A percentile compares a stretch with the other conserved stretches of the same genome.
phyloP scores from a whole-genome alignment of 768 basidiomycete genomes.

The Collybia sordida region DNA sequence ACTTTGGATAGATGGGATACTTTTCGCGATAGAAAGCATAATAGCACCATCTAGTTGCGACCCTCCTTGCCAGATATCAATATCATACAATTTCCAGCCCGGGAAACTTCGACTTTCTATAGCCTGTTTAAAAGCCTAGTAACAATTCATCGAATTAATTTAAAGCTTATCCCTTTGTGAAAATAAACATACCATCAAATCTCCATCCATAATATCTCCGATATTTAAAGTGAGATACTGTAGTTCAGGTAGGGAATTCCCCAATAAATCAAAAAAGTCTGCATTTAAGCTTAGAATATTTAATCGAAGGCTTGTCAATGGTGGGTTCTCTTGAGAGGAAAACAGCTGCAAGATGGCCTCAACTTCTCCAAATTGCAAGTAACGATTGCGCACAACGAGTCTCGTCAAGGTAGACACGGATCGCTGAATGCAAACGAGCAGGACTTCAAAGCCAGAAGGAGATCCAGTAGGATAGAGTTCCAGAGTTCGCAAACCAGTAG shows the following conservation, averaged over 20 bases:
- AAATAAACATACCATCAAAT: not conserved
- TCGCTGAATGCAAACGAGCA: slow-evolving; percentile 29
- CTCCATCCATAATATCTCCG: not conserved
- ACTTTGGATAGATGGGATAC: slow-evolving; percentile 33
- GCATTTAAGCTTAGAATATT: slow-evolving; percentile 31
- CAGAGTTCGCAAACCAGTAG: slow-evolving; percentile 27
- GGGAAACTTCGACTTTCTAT: slow-evolving; percentile 26
- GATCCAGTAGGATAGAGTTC: slow-evolving; percentile 41
- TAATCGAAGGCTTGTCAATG: slow-evolving; percentile 29
- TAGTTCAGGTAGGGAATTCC: slow-evolving; percentile 27
- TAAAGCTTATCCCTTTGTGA: not conserved
- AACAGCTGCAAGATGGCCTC: slow-evolving; percentile 22
- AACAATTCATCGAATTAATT: not conserved
- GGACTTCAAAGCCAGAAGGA: slow-evolving; percentile 30
- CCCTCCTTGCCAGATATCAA: slow-evolving; percentile 37
- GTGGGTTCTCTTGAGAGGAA: slow-evolving; percentile 13
- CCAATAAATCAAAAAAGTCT: slow-evolving; percentile 32
- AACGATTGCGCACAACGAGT: slow-evolving; percentile 40
- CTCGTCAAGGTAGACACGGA: slow-evolving; percentile 29
- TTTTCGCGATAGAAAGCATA: slow-evolving; percentile 26
- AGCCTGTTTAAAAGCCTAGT: slow-evolving; percentile 24
- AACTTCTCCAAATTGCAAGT: slow-evolving; percentile 32
- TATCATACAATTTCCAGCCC: slow-evolving; percentile 34
- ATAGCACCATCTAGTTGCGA: slow-evolving; percentile 25
- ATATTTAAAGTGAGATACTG: slow-evolving; percentile 23